Percentiles rank a stretch among this genome's conserved stretches.
phyloP scores from a whole-genome alignment of 352 stramenopile species.

The Phytophthora macrochlamydospora region DNA sequence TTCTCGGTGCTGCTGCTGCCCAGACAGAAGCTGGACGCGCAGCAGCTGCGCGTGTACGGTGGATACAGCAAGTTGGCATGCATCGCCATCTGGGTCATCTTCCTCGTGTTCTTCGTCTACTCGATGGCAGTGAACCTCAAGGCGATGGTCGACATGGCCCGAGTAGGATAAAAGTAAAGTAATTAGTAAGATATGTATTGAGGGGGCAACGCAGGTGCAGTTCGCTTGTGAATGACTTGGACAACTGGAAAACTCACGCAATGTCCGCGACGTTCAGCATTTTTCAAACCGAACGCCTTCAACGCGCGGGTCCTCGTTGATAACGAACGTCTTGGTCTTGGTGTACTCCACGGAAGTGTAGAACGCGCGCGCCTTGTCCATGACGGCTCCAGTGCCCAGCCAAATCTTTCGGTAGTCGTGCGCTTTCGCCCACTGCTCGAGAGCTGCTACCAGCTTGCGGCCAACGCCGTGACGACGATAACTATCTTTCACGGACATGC shows the following conservation, averaged over 20 bases:
- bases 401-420: constrained; percentile 23
- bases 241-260: no score
- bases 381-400: constrained; percentile 18
- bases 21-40: constrained; percentile 63
- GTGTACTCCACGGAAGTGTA: constrained; percentile 24
- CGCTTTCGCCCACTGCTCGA: constrained; percentile 22
- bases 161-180: constrained; percentile 12
- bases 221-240: no score
- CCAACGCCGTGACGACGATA: constrained; percentile 26
- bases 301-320: constrained; percentile 22
- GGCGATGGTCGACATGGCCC: constrained; percentile 43
- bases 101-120: constrained; percentile 66
- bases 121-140: constrained; percentile 55
- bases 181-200: constrained; percentile 32
- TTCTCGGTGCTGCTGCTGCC: constrained; percentile 62
- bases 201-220: background rate
- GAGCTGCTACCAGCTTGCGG: constrained; percentile 9
- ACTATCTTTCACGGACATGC: constrained; percentile 26
- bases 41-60: constrained; percentile 69
- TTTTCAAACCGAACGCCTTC: constrained; percentile 34
- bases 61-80: constrained; percentile 61
- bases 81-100: constrained; percentile 59
- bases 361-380: constrained; percentile 25
- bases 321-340: constrained; percentile 18
- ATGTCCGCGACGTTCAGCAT: background rate